phyloP scores from a whole-genome alignment of 495 filamentous ascomycete genomes.

The Penicillium flavigenum region DNA sequence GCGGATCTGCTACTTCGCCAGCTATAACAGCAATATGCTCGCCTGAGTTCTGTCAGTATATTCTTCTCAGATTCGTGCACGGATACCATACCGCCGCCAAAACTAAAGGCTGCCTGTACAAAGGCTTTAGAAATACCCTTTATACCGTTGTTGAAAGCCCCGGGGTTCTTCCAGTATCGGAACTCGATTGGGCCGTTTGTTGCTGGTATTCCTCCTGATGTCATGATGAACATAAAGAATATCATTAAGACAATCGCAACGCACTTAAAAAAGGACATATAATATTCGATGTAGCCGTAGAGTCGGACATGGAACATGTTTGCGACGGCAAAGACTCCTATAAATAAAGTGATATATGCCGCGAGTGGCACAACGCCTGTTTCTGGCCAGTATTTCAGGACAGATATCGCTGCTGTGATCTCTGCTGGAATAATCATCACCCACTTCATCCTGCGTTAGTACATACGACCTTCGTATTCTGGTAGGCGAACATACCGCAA shows the following conservation, averaged over 20 bases:
- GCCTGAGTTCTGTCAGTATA: conserved; percentile 7
- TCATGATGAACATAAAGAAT: conserved; percentile 37
- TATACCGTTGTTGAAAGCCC: conserved; percentile 35
- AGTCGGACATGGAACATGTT: conserved; percentile 30
- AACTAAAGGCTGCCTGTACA: conserved; percentile 32
- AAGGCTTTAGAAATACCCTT: conserved; percentile 34
- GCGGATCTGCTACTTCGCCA: conserved; percentile 28
- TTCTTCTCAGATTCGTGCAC: not conserved
- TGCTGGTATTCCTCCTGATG: conserved; percentile 30
- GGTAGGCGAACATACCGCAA: conserved; percentile 18
- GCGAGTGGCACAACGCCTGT: conserved; percentile 27
- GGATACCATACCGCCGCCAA: conserved; percentile 26
- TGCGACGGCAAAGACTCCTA: conserved; percentile 19
- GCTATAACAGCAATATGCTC: conserved; percentile 35
- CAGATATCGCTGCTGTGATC: conserved; percentile 31
- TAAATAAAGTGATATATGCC: conserved; percentile 32
- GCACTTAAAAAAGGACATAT: conserved; percentile 34
- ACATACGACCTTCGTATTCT: not conserved
- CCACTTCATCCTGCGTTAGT: conserved; percentile 20
- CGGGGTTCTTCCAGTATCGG: conserved; percentile 29
- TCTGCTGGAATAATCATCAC: conserved; percentile 36
- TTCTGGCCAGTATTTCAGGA: conserved; percentile 30
- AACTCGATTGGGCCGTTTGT: conserved; percentile 32
- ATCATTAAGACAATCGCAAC: conserved; percentile 30
- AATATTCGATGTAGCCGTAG: conserved; percentile 32